Evolutionary conservation across 2,329 filamentous ascomycete species (phyloP), one percentile per base, ranked within the genome.

Genomic region (Cephalotrichum gorgonifer): DNA sequence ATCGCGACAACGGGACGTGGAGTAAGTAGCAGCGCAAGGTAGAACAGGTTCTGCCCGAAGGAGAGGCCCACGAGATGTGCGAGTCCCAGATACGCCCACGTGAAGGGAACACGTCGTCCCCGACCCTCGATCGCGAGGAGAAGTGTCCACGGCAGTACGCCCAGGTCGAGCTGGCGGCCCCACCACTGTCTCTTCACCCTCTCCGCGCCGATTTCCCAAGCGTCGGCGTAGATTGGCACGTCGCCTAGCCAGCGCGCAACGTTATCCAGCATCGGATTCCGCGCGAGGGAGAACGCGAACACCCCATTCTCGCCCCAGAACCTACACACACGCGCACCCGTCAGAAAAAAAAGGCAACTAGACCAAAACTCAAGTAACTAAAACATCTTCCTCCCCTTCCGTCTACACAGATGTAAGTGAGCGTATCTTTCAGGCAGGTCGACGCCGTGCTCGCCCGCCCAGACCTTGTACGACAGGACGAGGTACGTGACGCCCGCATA

Each of bases 1-100:
- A 52, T 51, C 4, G 58, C 51, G 11, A 62, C 60, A 11, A 76
- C 52, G 1, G 76, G 73, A 5, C 73, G 59, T 1, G 78, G 77
- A 1, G 74, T 79, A 25, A 81, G 68, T 9, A 81, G 64, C 26
- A 83, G 64, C 7, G 75, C 72, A 9, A 82, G 57, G 56, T 77
- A 81, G 64, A 85, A 85, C 27, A 85, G 62, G 54, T 79, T 83
- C 60, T 80, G 74, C 2, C 79, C 76, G 55, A 77, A 82, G 0
- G 77, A 79, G 11, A 85, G 63, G 49, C 72, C 78, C 48, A 81
- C 72, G 5, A 79, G 64, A 48, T 83, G 78, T 15, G 74, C 73
- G n/a, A 85, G 62, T 14, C 72, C 60, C 51, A 82, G 68, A 54
- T 81, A 83, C 2, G 75, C 71, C 60, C 75, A 73, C 2, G 77